Conservation (phyloP, 139 green algal species). For the Zygnema cylindricum region DNA sequence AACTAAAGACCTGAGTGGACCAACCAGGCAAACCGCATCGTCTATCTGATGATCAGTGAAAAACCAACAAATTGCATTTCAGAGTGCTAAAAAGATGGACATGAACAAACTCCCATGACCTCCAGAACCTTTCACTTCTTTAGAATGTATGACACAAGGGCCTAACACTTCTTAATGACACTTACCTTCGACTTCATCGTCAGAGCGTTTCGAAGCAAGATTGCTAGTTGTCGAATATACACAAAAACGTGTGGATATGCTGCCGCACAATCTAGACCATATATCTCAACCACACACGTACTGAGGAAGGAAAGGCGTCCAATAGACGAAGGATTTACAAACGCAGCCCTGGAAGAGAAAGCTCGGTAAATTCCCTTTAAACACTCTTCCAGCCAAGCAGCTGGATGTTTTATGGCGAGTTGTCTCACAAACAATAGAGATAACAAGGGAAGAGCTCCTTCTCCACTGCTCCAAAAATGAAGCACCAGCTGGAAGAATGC, state of each 20-base stretch:
- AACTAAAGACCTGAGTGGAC: no score
- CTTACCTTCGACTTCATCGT: slow-evolving; percentile 76
- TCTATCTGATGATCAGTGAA: no score
- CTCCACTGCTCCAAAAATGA: slow-evolving; percentile 74
- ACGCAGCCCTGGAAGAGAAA: slow-evolving; percentile 85
- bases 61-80: no score
- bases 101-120: no score
- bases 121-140: no score
- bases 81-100: no score
- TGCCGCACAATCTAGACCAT: slow-evolving; percentile 52
- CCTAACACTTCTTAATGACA: no score
- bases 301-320: slow-evolving; percentile 88
- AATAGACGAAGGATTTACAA: slow-evolving; percentile 76
- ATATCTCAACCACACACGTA: slow-evolving; percentile 80
- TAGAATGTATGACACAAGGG: no score
- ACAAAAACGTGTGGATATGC: slow-evolving; percentile 65
- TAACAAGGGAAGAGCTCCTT: slow-evolving; percentile 74
- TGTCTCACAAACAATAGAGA: slow-evolving; percentile 85
- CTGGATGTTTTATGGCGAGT: slow-evolving; percentile 73
- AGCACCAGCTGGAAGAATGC: slow-evolving; percentile 62
- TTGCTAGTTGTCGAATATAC: slow-evolving; percentile 85
- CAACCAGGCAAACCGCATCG: no score
- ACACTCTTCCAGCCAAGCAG: slow-evolving; percentile 55
- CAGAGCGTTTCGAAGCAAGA: slow-evolving; percentile 82
- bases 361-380: slow-evolving; percentile 78